Evolutionary conservation across 2,329 filamentous ascomycete genomes (phyloP).

Genomic region (Penicillium sp.): DNA sequence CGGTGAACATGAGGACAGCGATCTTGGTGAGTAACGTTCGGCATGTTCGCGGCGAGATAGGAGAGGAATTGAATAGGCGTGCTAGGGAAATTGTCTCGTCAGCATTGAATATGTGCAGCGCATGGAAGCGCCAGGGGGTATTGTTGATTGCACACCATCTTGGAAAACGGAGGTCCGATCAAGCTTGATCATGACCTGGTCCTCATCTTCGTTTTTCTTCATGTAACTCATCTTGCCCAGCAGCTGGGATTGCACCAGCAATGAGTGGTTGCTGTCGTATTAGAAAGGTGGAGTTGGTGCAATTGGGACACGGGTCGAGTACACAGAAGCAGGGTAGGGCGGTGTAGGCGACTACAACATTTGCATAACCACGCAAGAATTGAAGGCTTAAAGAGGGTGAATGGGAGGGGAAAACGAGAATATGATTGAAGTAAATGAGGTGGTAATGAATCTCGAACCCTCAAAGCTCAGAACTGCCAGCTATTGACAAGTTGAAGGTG

Average conservation of each 20-base stretch:
- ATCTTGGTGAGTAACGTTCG: conserved; percentile 97
- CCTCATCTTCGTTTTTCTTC: conserved; percentile 99
- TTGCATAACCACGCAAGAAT: conserved; percentile 17
- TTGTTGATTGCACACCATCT: conserved; percentile 67
- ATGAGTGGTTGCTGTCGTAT: conserved; percentile 23
- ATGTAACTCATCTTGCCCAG: conserved; percentile 76
- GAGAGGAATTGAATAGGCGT: conserved; percentile 95
- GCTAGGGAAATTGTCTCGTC: conserved; percentile 54
- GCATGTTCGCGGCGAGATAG: conserved; percentile 95
- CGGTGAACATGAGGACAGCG: conserved; percentile 90
- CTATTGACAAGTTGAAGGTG: conserved; percentile 36
- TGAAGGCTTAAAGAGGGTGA: background rate
- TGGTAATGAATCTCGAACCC: conserved; percentile 15
- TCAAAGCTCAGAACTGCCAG: conserved; percentile 21
- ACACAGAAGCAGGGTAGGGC: conserved; percentile 23
- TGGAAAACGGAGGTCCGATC: conserved; percentile 98
- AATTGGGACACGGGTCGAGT: conserved; percentile 25
- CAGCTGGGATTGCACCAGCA: conserved; percentile 33
- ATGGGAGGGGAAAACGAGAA: background rate
- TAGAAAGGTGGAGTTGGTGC: conserved; percentile 23
- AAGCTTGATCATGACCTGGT: conserved; percentile 90
- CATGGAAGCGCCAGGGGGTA: conserved; percentile 23
- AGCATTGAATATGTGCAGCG: conserved; percentile 17
- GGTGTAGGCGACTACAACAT: conserved; percentile 26
- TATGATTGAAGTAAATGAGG: conserved; percentile 12